phyloP scores from a whole-genome alignment of 108 stramenopile genomes.

The Cyclostephanos tholiformis region DNA sequence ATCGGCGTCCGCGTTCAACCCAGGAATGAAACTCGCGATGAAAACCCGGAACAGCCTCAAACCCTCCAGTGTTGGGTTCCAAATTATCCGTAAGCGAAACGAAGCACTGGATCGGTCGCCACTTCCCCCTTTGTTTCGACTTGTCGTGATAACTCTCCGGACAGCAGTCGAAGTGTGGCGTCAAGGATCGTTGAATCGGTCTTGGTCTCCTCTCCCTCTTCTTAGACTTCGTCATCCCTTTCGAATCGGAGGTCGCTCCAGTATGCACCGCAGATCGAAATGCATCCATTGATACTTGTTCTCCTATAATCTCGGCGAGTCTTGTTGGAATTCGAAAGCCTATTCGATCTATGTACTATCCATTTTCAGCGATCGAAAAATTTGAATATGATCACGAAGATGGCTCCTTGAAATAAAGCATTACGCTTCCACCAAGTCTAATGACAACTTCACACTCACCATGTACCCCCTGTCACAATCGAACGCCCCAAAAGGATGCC shows the following conservation, averaged over 20 bases:
- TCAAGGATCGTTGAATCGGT: constrained; percentile 86
- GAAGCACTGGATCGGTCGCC: constrained; percentile 94
- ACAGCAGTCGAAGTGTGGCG: constrained; percentile 95
- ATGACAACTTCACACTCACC: constrained; percentile 15
- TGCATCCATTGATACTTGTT: constrained; percentile 18
- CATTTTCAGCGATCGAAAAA: neutral
- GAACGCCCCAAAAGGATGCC: constrained; percentile 84
- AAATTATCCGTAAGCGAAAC: constrained; percentile 82
- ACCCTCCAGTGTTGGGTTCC: constrained; percentile 85
- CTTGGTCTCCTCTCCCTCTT: constrained; percentile 56
- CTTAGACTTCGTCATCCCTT: constrained; percentile 43
- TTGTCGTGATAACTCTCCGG: constrained; percentile 68
- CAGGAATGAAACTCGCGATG: constrained; percentile 85
- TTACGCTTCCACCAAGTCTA: neutral
- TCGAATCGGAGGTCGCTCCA: neutral
- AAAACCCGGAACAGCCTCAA: constrained; percentile 91
- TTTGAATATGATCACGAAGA: neutral
- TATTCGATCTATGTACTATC: constrained; percentile 86
- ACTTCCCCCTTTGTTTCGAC: constrained; percentile 60
- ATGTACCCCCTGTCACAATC: constrained; percentile 70
- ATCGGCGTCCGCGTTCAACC: constrained; percentile 48
- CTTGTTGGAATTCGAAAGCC: constrained; percentile 83
- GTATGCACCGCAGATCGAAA: neutral
- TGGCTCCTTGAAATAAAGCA: neutral
- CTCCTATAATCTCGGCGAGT: constrained; percentile 64